phyloP scores from a whole-genome alignment of 768 basidiomycete genomes.

The Mycena latifolia region DNA sequence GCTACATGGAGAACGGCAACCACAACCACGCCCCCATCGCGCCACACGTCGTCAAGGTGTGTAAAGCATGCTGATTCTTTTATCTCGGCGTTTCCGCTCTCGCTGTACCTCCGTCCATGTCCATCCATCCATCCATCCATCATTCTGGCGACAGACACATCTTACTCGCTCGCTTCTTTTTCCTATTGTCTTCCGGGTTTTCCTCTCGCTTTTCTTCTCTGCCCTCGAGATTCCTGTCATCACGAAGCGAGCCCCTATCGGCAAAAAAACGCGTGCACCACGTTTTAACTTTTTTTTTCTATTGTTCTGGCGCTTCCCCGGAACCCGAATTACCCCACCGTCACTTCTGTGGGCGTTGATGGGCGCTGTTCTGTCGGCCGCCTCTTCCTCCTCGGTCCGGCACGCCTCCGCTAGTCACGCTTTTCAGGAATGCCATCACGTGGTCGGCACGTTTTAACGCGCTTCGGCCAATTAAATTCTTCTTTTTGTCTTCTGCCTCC shows the following conservation, averaged over 20 bases:
- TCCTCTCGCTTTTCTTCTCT: too few species aligned
- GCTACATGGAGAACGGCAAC: conserved; percentile 94
- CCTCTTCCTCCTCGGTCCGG: conserved; percentile 1
- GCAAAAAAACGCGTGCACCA: background rate
- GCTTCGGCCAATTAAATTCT: background rate
- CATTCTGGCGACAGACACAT: background rate
- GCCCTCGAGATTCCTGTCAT: too few species aligned
- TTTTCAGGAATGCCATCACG: background rate
- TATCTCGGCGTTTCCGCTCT: conserved; percentile 13
- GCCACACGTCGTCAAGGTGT: conserved; percentile 83
- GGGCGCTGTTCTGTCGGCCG: background rate
- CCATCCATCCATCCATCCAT: conserved; percentile 12
- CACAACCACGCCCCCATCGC: conserved; percentile 80
- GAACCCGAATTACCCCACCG: background rate
- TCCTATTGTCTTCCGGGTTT: background rate
- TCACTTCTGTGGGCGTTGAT: conserved; percentile 3
- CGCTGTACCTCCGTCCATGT: background rate
- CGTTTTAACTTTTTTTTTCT: too few species aligned
- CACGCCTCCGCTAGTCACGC: background rate
- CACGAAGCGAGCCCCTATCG: conserved; percentile 4
- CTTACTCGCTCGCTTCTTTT: background rate
- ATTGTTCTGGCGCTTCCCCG: conserved; percentile 4
- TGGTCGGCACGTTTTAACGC: background rate
- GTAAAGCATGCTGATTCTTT: conserved; percentile 41
- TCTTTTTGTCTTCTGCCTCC: too few species aligned